Conservation (phyloP, 2,329 filamentous ascomycete species). For the Penicillium oxalicum region DNA sequence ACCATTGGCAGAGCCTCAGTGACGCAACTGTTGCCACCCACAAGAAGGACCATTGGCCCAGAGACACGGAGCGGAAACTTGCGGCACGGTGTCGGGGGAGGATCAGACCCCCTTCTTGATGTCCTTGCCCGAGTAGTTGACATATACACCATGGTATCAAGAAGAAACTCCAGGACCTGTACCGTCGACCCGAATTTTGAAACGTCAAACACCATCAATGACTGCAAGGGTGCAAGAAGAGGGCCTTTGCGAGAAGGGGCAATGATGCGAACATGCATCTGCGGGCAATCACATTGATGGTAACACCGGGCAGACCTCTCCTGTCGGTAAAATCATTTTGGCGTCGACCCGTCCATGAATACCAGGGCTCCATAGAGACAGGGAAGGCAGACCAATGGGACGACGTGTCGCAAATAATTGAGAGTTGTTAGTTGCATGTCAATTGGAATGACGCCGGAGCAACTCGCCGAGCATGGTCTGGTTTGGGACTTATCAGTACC, state of each 20-base stretch:
- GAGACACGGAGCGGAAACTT: conserved; percentile 24
- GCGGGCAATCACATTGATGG: conserved; percentile 21
- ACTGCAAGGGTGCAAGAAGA: conserved; percentile 12
- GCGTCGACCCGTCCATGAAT: conserved; percentile 9
- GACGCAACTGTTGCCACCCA: conserved; percentile 30
- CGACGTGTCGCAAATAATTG: conserved; percentile 5
- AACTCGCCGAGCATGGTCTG: conserved; percentile 15
- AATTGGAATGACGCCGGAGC: conserved; percentile 15
- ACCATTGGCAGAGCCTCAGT: conserved; percentile 29
- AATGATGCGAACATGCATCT: conserved; percentile 12
- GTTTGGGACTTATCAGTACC: conserved; percentile 16
- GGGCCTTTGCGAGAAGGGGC: conserved; percentile 7
- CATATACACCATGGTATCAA: conserved; percentile 8
- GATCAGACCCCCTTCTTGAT: conserved; percentile 14
- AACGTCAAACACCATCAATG: conserved; percentile 1
- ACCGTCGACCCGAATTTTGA: too few species aligned
- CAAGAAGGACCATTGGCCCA: conserved; percentile 22
- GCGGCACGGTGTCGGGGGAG: conserved; percentile 22
- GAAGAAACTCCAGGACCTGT: conserved; percentile 2
- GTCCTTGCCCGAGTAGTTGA: conserved; percentile 15
- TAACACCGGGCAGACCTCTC: conserved; percentile 10
- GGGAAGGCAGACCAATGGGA: conserved; percentile 15
- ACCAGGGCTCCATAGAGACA: conserved; percentile 16
- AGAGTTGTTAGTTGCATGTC: conserved; percentile 8
- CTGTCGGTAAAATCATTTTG: conserved; percentile 6